These are phyloP conservation scores for Xerocomus brunneocitrinus DNA, from an alignment of 768 basidiomycete species.

Conservation along the genomic window DNA sequence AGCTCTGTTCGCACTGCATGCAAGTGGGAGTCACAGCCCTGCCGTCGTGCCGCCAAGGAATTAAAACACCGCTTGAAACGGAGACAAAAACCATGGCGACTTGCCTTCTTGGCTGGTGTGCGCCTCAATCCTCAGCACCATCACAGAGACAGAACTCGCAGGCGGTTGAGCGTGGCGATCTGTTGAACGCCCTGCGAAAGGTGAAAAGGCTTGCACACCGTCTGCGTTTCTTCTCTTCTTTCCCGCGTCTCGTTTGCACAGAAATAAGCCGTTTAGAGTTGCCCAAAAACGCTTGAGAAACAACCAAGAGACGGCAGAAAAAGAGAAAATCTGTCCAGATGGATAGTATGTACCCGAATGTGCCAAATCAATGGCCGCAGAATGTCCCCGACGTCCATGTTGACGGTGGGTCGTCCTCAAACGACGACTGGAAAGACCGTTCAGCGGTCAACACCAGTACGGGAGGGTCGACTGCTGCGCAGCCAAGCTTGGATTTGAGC, in stretches of 20 bases:
- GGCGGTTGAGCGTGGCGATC: constrained; percentile 34
- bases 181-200: constrained; percentile 34
- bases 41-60: constrained; percentile 26
- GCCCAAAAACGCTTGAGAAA: constrained; percentile 40
- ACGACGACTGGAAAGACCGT: constrained; percentile 40
- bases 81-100: constrained; percentile 26
- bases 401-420: constrained; percentile 27
- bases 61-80: constrained; percentile 25
- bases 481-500: constrained; percentile 37
- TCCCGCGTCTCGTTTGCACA: constrained; percentile 37
- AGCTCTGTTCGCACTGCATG: constrained; percentile 22
- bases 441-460: constrained; percentile 19
- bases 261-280: constrained; percentile 45
- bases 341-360: constrained; percentile 46
- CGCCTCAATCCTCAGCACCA: constrained; percentile 36
- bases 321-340: constrained; percentile 39
- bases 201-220: constrained; percentile 38
- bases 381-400: constrained; percentile 34
- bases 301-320: constrained; percentile 33
- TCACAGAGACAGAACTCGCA: constrained; percentile 38
- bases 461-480: constrained; percentile 30
- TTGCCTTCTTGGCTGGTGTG: constrained; percentile 27
- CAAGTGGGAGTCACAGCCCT: constrained; percentile 5
- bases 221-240: constrained; percentile 34
- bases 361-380: constrained; percentile 39